A percentile compares a stretch with the other conserved stretches of the same genome.
These are phyloP conservation scores for Bocquillonia castaneifolia DNA, from an alignment of 441 rosid species.

Conservation along the genomic window DNA sequence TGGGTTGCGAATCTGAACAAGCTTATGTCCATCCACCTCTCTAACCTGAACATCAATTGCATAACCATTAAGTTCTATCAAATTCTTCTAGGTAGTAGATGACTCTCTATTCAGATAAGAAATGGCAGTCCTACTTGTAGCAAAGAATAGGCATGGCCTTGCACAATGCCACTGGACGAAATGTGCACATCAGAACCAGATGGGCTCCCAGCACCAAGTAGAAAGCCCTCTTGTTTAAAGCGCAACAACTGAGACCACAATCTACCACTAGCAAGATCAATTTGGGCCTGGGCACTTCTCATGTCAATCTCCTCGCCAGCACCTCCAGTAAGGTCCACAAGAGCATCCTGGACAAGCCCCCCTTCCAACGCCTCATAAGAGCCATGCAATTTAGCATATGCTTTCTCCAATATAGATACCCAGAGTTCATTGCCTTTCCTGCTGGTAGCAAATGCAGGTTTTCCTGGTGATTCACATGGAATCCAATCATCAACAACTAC, in stretches of 20 bases:
- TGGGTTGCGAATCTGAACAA: conserved; percentile 95
- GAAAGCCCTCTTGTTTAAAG: conserved; percentile 96
- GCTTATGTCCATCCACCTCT: conserved; percentile 99
- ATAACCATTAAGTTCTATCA: conserved; percentile 1
- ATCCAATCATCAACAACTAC: conserved; percentile 99
- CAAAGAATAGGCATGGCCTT: conserved; percentile 98
- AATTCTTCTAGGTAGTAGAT: conserved; percentile 16
- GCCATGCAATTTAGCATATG: conserved; percentile 98
- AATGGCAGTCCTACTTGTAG: conserved; percentile 62
- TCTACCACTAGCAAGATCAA: conserved; percentile 99
- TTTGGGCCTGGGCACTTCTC: conserved; percentile 98
- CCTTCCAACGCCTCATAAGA: conserved; percentile 99
- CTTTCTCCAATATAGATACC: conserved; percentile 98
- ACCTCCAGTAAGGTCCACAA: conserved; percentile 99
- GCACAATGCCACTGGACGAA: conserved; percentile 99
- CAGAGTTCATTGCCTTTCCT: conserved; percentile 88
- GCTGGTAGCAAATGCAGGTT: conserved; percentile 99
- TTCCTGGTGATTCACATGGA: conserved; percentile 94
- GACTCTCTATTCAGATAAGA: conserved; percentile 20
- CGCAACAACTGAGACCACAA: conserved; percentile 98
- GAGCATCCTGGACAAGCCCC: conserved; percentile 99
- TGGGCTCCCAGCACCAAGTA: conserved; percentile 99
- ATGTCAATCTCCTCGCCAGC: conserved; percentile 99
- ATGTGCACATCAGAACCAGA: conserved; percentile 99
- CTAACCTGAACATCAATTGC: conserved; percentile 55